Base-by-base conservation (phyloP, 345 rosid species). In the Sisymbrium irio region DNA sequence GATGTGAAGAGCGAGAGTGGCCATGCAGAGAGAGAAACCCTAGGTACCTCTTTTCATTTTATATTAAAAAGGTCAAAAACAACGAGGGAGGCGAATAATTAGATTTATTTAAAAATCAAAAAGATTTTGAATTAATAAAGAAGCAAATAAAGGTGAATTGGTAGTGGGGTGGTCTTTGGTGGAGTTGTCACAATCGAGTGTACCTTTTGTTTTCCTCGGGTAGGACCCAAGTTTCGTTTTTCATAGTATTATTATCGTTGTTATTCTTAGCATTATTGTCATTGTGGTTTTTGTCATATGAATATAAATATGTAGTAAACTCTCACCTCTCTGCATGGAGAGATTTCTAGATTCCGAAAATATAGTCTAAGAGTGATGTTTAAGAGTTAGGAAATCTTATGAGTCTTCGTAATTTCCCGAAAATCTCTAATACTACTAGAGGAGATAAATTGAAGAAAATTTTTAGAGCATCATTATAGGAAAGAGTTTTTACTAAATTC, bases 131-230 rank as follows among this genome's bases (percentile, higher is more conserved):
- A 47, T 28, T n/a, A 47, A 58, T 56, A 70, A 64, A 71, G 67
- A 77, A 65, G 65, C 27, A 69, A 35, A 54, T 62, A 77, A 77
- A 77, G 76, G 76, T 39, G 72, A 65, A 77, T 36, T 77, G 67
- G 63, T 77, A 71, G 80, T 77, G 76, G 76, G 72, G 62, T 77
- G 80, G 80, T 77, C 80, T 77, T 71, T 65, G 76, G 80, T 77
- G 80, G 80, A 77, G 68, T 77, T 71, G 80, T 77, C 80, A 71
- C 50, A 71, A 77, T 77, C 80, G 80, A 77, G 76, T 77, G 80
- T 65, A 77, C 80, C 80, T 64, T 27, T 77, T 71, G 72, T 77
- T 77, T 77, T 46, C 72, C 76, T 57, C 60, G 19, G 35, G 67
- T 39, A 47, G 50, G 80, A 64, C 71, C 80, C 76, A 46, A 49